These are phyloP conservation scores for Dipodascopsis uninucleata DNA, from an alignment of 805 yeast genomes.

Conservation along the genomic window DNA sequence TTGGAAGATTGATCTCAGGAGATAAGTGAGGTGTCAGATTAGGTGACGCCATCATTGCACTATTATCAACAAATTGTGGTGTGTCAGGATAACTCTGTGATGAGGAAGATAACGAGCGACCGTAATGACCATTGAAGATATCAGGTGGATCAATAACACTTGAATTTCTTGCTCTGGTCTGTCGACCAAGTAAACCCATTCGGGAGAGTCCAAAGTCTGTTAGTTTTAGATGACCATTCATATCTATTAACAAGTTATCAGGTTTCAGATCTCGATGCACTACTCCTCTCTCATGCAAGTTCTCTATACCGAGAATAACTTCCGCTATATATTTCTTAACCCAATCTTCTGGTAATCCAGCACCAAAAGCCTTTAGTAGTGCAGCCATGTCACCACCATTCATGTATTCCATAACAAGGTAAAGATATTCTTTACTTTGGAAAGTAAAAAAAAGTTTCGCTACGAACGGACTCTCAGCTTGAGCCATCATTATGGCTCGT, in stretches of 20 bases:
- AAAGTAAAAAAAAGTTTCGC: slow-evolving; percentile 85
- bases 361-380: slow-evolving; percentile 71
- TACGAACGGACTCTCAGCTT: slow-evolving; percentile 86
- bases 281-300: slow-evolving; percentile 81
- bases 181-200: slow-evolving; percentile 83
- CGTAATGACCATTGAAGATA: slow-evolving; percentile 11
- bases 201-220: slow-evolving; percentile 94
- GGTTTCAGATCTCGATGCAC: slow-evolving; percentile 96
- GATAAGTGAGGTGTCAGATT: slow-evolving; percentile 19
- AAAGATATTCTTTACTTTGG: slow-evolving; percentile 81
- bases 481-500: slow-evolving; percentile 97
- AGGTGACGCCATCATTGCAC: slow-evolving; percentile 15
- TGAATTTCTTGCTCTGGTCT: slow-evolving; percentile 33
- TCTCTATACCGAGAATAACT: slow-evolving; percentile 83
- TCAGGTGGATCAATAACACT: slow-evolving; percentile 19
- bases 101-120: slow-evolving; percentile 15
- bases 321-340: slow-evolving; percentile 77
- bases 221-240: slow-evolving; percentile 81
- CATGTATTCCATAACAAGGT: slow-evolving; percentile 92
- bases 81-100: slow-evolving; percentile 19
- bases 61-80: slow-evolving; percentile 16
- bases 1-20: slow-evolving; percentile 8
- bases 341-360: slow-evolving; percentile 81
- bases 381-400: slow-evolving; percentile 97
- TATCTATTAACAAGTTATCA: slow-evolving; percentile 83